Base-by-base conservation (phyloP, 2,329 filamentous ascomycete genomes). In the Trichophyton simii region DNA sequence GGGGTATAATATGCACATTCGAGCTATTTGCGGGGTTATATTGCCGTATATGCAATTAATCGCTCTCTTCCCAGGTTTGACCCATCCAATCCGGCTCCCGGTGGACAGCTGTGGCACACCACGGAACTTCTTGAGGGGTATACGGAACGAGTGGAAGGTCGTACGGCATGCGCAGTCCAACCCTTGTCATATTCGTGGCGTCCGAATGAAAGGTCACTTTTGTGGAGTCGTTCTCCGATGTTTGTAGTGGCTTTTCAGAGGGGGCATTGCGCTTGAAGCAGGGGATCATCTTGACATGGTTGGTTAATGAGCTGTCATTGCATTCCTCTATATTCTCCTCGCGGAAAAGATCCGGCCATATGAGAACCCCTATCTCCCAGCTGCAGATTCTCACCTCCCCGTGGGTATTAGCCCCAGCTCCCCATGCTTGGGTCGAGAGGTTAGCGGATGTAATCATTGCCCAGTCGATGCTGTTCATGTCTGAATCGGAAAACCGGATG, bases 361-460 rank as follows among this genome's bases (percentile, higher is more conserved):
- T 80, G 55, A 95, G 70, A 1, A 96, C 88, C 0, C 91, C 91
- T 36, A 89, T 82, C 71, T 96, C 91, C 77, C 87, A 96, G 34
- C 88, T 94, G 62, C 87, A 85, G 31, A 95, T 83, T 41, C 86
- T 81, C 34, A 90, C 76, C 67, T 88, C 82, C 0, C 82, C 83
- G 0, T 78, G 76, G 2, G 77, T 72, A 63, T 81, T 83, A 0
- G 87, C 84, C 0, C 91, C 91, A 48, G 87, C 84, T 1, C 91
- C 91, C 91, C 91, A 96, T 0, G 91, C 91, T 73, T 95, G 90
- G 64, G 86, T 92, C 1, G 88, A 94, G 1, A 96, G 72, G 67
- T 95, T 96, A n/a, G 91, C 90, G n/a, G 88, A 94, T 0, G 89
- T 95, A 1, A 95, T 72, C 65, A 96, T 78, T 1, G 88, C 89